Conservation (phyloP, 2,329 filamentous ascomycete species). For the Blastomyces silverae region DNA sequence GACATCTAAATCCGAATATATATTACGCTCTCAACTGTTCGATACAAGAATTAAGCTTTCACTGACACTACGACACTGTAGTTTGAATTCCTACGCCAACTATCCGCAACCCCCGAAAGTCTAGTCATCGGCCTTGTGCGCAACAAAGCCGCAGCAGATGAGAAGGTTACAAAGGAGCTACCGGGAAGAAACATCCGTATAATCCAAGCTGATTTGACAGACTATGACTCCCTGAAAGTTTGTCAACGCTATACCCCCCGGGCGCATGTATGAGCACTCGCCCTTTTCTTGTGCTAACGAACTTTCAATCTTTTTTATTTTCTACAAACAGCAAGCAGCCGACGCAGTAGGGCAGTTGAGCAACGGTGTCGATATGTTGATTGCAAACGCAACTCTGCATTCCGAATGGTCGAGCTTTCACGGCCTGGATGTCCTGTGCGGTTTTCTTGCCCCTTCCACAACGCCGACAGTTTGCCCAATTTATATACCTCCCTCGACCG, state of each 20-base stretch:
- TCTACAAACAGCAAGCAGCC: constrained; percentile 18
- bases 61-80: constrained; percentile 23
- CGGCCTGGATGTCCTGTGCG: constrained; percentile 39
- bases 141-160: constrained; percentile 41
- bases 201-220: constrained; percentile 42
- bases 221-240: constrained; percentile 38
- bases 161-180: constrained; percentile 33
- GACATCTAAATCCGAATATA: background rate
- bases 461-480: background rate
- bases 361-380: constrained; percentile 46
- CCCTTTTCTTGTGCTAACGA: no score
- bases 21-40: background rate
- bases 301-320: no score
- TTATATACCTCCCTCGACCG: background rate
- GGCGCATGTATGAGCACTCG: no score
- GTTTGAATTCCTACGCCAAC: constrained; percentile 47
- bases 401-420: constrained; percentile 27
- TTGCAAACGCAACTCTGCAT: constrained; percentile 46
- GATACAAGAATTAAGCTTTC: background rate
- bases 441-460: constrained; percentile 15
- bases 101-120: constrained; percentile 43
- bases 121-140: constrained; percentile 46
- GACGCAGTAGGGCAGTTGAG: constrained; percentile 29
- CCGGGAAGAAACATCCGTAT: constrained; percentile 45
- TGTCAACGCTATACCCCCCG: background rate